Conservation (phyloP, 805 yeast species). For the Suhomyces xylopsoci region DNA sequence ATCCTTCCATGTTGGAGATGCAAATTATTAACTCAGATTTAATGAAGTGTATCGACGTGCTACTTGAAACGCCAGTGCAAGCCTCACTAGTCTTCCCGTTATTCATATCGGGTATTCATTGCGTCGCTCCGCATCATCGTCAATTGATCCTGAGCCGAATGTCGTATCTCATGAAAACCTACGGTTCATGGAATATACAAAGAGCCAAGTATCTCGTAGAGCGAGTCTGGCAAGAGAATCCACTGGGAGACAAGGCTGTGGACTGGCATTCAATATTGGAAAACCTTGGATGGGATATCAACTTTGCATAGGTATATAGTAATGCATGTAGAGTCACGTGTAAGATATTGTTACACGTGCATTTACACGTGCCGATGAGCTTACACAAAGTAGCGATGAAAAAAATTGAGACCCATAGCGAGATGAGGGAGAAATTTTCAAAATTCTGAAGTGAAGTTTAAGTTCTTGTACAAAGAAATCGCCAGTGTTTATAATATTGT, state of each 20-base stretch:
- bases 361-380: not conserved
- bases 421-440: slow-evolving; percentile 17
- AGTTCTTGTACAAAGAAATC: not conserved
- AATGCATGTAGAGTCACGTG: not conserved
- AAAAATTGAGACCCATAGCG: slow-evolving; percentile 5
- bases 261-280: slow-evolving; percentile 73
- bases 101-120: slow-evolving; percentile 73
- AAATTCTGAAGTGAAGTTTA: not conserved
- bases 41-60: slow-evolving; percentile 53
- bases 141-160: slow-evolving; percentile 50
- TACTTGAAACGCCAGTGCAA: slow-evolving; percentile 65
- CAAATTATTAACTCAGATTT: slow-evolving; percentile 57
- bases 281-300: slow-evolving; percentile 71
- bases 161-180: slow-evolving; percentile 55
- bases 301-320: slow-evolving; percentile 53
- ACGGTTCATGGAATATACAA: slow-evolving; percentile 61
- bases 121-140: slow-evolving; percentile 52
- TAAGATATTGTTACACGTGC: not conserved
- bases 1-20: slow-evolving; percentile 61
- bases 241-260: slow-evolving; percentile 55
- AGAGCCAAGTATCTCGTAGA: slow-evolving; percentile 45
- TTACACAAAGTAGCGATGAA: slow-evolving; percentile 6
- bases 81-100: slow-evolving; percentile 73
- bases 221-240: slow-evolving; percentile 47
- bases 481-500: slow-evolving; percentile 1